A percentile compares a stretch with the other conserved stretches of the same genome.
Evolutionary conservation across 2,329 filamentous ascomycete genomes (phyloP).

Genomic region (Madurella mycetomatis): DNA sequence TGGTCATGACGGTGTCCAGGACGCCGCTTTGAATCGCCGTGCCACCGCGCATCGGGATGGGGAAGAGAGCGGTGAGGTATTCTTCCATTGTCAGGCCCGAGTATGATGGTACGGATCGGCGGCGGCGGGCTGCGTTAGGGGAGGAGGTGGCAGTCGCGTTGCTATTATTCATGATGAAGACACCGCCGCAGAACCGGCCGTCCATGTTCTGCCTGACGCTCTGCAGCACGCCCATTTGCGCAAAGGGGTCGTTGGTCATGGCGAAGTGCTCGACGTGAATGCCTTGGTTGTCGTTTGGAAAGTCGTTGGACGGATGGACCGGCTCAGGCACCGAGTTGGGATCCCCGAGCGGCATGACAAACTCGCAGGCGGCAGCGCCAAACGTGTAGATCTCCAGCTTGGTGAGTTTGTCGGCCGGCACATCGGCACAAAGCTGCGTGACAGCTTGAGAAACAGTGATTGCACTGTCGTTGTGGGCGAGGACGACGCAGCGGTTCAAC

Average conservation of each 20-base stretch:
- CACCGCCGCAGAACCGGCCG: slow-evolving; percentile 37
- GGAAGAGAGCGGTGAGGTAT: slow-evolving; percentile 37
- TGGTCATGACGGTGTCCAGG: slow-evolving; percentile 33
- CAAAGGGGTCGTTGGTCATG: slow-evolving; percentile 35
- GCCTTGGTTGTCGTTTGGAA: slow-evolving; percentile 15
- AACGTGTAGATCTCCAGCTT: slow-evolving; percentile 44
- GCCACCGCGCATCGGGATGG: slow-evolving; percentile 26
- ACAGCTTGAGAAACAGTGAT: slow-evolving; percentile 34
- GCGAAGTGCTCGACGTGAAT: slow-evolving; percentile 37
- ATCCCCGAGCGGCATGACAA: slow-evolving; percentile 33
- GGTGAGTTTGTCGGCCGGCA: slow-evolving; percentile 33
- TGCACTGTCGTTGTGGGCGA: slow-evolving; percentile 40
- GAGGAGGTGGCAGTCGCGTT: neutral
- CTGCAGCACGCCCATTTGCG: slow-evolving; percentile 35
- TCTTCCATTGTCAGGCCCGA: slow-evolving; percentile 29
- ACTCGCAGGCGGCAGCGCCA: slow-evolving; percentile 37
- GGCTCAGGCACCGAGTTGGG: slow-evolving; percentile 16
- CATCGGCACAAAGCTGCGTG: slow-evolving; percentile 35
- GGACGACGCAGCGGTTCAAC: slow-evolving; percentile 34
- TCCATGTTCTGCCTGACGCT: slow-evolving; percentile 34
- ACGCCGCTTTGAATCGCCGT: slow-evolving; percentile 24
- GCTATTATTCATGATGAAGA: slow-evolving; percentile 34
- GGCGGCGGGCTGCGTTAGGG: neutral
- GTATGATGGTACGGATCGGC: neutral
- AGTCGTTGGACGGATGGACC: slow-evolving; percentile 20